Evolutionary conservation across 108 stramenopile genomes (phyloP), one percentile per base, ranked within the genome.

Genomic region (Conticribra guillardii): DNA sequence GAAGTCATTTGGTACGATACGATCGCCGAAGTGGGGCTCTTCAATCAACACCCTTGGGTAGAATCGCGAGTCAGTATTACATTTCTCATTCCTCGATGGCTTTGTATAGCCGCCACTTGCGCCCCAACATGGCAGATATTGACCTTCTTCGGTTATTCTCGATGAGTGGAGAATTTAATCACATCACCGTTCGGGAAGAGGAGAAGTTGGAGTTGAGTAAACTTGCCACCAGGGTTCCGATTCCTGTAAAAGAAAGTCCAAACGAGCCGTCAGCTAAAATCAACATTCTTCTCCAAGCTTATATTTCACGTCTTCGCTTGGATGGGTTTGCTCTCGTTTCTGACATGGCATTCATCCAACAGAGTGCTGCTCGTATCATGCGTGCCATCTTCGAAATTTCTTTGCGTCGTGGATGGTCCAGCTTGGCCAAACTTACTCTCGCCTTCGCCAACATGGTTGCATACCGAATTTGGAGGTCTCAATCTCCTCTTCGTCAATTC

Each of bases 281-380:
- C 53, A 99, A 99, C 76, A 96, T 97, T 49, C 87, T 99, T 48
- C 86, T 99, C 18, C 99, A 99, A 81, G 94, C 98, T 8, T 99
- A 98, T 80, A 98, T 99, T 73, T 96, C 95, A 57, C 86, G 96
- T 49, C 83, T 99, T n/a, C 93, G 87, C 58, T 84, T 99, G 8
- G 99, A 99, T 71, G 99, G 99, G n/a, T 98, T 98, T 76, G 99
- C 99, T 11, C 81, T 99, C 28, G 87, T 95, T 14, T 87, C 97
- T 48, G 99, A 99, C 82, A 99, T 99, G 97, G 95, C 94, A 15
- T 98, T 96, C 80, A 96, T 99, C 57, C 97, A 98, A 81, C 98
- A 99, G 74, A 97, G 95, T 47, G 98, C 98, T 17, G 96, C 91
- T 0, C 89, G 99, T 54, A 90, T 99, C 54, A 91, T 98, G 93